Evolutionary conservation across 2,329 filamentous ascomycete genomes (phyloP), one percentile per base, ranked within the genome.

Genomic region (Chaetomium globosum): DNA sequence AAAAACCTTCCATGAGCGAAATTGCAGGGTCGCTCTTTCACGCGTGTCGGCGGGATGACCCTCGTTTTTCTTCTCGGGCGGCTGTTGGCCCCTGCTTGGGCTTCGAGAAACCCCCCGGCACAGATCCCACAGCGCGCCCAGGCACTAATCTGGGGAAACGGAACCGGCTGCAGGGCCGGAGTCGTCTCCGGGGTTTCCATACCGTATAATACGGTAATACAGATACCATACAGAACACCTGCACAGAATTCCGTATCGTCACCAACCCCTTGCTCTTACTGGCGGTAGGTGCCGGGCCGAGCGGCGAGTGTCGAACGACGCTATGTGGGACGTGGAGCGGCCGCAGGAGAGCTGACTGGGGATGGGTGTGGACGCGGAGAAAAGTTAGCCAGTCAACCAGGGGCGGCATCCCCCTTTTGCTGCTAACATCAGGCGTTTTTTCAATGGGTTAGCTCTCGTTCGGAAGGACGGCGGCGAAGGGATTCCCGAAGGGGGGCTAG

Each of bases 391-490:
- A 21, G 36, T 8, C 2, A 12, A 13, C 23, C 39, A 21, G 12
- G 51, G 51, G 51, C 26, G 21, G 23, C 49, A 7, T 43, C 39
- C 23, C 21, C 26, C 23, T 52, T 26, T 52, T 26, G 21, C 49
- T 26, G 51, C 16, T 2, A 16, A 28, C 51, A n/a, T 30, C 26
- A 19, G 12, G 33, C 43, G 16, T 19, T 19, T n/a, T 55, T 39
- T 26, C 16, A 39, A 21, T 33, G 52, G 56, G 33, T 36, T 36
- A 36, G 33, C 33, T 36, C 33, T 36, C 33, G 39, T 46, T 59
- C 66, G 63, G 63, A 65, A 65, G 30, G 21, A 64, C 60, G 60
- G 63, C 59, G 60, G 54, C 66, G 63, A 61, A 39, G 30, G 46
- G 54, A 36, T 61, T 59, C 48, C 66, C 51, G 26, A 62, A 65